A percentile compares a stretch with the other conserved stretches of the same genome.
These are phyloP conservation scores for Hygrocybe punicea DNA, from an alignment of 768 basidiomycete species.

Conservation along the genomic window DNA sequence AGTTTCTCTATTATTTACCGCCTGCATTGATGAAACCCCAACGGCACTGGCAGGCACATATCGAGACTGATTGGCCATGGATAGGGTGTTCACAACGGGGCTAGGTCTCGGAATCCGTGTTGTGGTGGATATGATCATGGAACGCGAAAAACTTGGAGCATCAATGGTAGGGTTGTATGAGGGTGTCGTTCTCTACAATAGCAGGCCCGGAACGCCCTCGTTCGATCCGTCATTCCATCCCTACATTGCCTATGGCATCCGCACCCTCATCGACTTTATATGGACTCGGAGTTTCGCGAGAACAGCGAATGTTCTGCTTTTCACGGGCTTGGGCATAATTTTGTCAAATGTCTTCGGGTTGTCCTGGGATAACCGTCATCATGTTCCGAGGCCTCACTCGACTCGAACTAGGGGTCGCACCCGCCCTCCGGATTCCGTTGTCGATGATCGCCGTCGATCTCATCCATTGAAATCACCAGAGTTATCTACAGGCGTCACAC, in stretches of 20 bases:
- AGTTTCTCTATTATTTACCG: too few relatives aligned
- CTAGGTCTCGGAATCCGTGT: conserved; percentile 1
- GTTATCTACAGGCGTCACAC: background rate
- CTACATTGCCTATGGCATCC: conserved; percentile 42
- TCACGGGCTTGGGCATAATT: conserved; percentile 17
- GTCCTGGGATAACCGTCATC: background rate
- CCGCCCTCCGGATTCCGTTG: background rate
- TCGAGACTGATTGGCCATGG: background rate
- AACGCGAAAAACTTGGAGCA: background rate
- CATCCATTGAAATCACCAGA: background rate
- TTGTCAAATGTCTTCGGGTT: background rate
- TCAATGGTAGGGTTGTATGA: conserved; percentile 41
- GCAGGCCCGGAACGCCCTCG: conserved; percentile 25
- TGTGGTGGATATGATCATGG: background rate
- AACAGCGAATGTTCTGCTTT: conserved; percentile 37
- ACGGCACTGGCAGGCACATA: too few relatives aligned
- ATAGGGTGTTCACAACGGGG: background rate
- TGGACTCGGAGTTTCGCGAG: conserved; percentile 35
- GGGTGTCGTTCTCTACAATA: conserved; percentile 42
- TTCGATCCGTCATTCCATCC: conserved; percentile 31
- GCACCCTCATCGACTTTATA: conserved; percentile 42
- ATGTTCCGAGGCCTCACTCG: background rate
- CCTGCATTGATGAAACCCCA: too few relatives aligned
- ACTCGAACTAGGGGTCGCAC: background rate
- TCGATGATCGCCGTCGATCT: background rate